Evolutionary conservation across 345 rosid species (phyloP).

Genomic region (Salix exigua): DNA sequence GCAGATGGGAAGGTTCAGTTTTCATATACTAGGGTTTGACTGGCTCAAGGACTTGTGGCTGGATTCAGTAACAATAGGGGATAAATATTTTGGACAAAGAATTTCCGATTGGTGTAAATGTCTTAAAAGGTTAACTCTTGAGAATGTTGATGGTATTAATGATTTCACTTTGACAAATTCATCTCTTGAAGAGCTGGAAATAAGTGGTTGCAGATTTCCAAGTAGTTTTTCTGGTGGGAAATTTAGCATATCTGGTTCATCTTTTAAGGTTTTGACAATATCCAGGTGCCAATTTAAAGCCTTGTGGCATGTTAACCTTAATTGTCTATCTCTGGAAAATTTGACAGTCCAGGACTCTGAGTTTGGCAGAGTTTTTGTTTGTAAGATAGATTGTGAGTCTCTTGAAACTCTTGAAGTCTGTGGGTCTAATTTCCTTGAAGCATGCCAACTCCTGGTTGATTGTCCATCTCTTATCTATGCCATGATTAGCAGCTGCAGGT

Average conservation of each 20-base stretch:
- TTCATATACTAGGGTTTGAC: not conserved
- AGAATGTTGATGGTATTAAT: not conserved
- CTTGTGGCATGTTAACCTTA: not conserved
- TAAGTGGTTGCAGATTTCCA: not conserved
- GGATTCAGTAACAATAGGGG: not conserved
- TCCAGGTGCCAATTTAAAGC: not conserved
- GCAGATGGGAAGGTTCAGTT: not conserved
- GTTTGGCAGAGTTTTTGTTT: not conserved
- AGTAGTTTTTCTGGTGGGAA: not conserved
- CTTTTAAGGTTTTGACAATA: conserved; percentile 2
- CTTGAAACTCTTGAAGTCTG: not conserved
- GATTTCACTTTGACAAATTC: not conserved
- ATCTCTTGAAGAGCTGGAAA: conserved; percentile 13
- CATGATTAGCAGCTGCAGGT: conserved; percentile 1
- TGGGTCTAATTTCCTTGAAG: not conserved
- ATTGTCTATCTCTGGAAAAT: conserved; percentile 7
- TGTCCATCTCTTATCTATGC: not conserved
- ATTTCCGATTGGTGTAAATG: conserved; percentile 1
- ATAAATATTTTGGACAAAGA: not conserved
- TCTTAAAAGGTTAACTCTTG: conserved; percentile 12
- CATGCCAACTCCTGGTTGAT: not conserved
- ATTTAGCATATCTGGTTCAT: not conserved
- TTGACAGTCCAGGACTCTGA: not conserved
- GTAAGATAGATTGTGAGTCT: not conserved
- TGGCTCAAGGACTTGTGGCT: conserved; percentile 7